Conservation (phyloP, 257 asterid genomes). For the Salvia hispanica region DNA sequence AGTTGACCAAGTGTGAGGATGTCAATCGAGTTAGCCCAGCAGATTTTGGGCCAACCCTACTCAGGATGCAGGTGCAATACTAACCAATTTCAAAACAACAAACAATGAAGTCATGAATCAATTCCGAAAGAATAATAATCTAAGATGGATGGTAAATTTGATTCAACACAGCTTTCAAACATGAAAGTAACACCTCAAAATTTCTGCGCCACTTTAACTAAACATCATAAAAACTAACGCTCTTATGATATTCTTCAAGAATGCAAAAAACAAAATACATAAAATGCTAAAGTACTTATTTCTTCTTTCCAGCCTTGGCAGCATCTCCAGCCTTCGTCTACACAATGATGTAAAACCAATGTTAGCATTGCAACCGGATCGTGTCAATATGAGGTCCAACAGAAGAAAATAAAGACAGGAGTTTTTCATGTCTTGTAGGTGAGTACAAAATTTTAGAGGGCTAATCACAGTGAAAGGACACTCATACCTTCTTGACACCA, state of each 20-base stretch:
- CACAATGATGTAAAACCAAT: not conserved
- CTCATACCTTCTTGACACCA: conserved; percentile 55
- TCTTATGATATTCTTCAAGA: conserved; percentile 26
- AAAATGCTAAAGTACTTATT: conserved; percentile 32
- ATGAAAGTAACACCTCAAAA: conserved; percentile 22
- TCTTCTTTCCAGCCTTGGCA: conserved; percentile 63
- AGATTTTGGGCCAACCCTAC: no score
- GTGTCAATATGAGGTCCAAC: not conserved
- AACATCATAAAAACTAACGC: conserved; percentile 19
- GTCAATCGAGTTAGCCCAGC: no score
- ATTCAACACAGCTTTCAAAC: conserved; percentile 23
- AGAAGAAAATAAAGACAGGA: not conserved
- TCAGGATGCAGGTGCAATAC: no score
- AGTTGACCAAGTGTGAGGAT: no score
- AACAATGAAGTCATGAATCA: not conserved
- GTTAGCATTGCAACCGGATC: not conserved
- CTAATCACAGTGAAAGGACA: not conserved
- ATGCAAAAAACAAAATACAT: conserved; percentile 23
- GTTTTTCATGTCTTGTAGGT: not conserved
- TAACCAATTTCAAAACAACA: no score
- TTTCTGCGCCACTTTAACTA: conserved; percentile 20
- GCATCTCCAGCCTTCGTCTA: conserved; percentile 66
- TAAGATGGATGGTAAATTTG: not conserved
- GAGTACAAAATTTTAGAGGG: not conserved
- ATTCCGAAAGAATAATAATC: conserved; percentile 7